A percentile compares a stretch with the other conserved stretches of the same genome.
Conservation (phyloP, 306 rosid genomes). For the Dryas drummondii region DNA sequence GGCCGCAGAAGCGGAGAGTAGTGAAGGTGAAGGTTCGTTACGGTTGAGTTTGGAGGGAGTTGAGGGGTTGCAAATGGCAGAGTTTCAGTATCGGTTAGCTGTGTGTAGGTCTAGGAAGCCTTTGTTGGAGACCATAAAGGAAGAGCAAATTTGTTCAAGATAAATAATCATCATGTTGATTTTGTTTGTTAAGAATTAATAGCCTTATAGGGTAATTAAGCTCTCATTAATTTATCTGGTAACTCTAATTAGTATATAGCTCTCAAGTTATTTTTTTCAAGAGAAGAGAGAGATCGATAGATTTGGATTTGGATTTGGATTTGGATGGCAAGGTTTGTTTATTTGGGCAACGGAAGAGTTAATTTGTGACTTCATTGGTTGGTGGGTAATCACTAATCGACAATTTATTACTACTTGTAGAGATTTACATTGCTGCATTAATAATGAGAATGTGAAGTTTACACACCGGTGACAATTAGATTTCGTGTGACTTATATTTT, state of each 20-base stretch:
- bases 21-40: constrained; percentile 9
- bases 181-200: not conserved
- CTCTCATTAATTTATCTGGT: not conserved
- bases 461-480: too few species aligned
- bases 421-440: too few species aligned
- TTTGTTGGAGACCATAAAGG: constrained; percentile 74
- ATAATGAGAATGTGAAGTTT: too few species aligned
- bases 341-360: too few species aligned
- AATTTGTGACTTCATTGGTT: too few species aligned
- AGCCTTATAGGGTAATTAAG: not conserved
- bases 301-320: too few species aligned
- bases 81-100: constrained; percentile 53
- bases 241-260: not conserved
- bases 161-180: not conserved
- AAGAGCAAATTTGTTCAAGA: constrained; percentile 52
- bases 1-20: not conserved
- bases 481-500: too few species aligned
- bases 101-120: constrained; percentile 81
- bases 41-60: constrained; percentile 66
- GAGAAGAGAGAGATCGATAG: too few species aligned
- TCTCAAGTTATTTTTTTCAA: too few species aligned
- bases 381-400: too few species aligned
- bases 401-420: too few species aligned
- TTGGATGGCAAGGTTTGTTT: too few species aligned
- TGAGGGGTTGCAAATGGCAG: constrained; percentile 44